These are phyloP conservation scores for Bigelowiella natans DNA, from an alignment of 78 protist species.

Conservation along the genomic window DNA sequence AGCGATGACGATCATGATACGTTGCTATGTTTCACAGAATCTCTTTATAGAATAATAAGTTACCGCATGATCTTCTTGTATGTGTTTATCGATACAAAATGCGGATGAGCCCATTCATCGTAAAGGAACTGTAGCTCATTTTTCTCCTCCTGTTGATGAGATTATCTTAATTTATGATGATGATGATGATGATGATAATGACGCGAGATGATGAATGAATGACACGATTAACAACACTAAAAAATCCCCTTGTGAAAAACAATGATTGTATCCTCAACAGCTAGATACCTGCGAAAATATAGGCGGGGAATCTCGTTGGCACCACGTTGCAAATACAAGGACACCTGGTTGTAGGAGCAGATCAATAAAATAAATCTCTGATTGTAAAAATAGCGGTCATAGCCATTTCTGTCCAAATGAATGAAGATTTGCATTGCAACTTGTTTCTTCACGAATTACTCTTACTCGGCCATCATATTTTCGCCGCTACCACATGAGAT, in stretches of 20 bases:
- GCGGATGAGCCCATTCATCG: conserved; percentile 45
- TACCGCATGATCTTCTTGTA: conserved; percentile 8
- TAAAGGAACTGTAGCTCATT: conserved; percentile 22
- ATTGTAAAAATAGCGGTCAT: too few species aligned
- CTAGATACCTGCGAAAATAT: not conserved
- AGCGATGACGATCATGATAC: not conserved
- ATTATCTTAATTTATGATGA: too few species aligned
- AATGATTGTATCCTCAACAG: too few species aligned
- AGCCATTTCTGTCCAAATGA: too few species aligned
- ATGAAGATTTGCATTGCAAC: too few species aligned
- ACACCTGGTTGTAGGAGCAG: too few species aligned
- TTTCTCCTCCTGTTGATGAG: not conserved
- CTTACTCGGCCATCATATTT: too few species aligned
- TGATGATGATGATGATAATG: not conserved
- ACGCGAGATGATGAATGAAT: too few species aligned
- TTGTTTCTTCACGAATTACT: too few species aligned
- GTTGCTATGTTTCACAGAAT: not conserved
- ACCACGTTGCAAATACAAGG: conserved; percentile 42
- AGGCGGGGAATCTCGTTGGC: conserved; percentile 30
- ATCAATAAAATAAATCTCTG: too few species aligned
- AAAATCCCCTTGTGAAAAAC: too few species aligned
- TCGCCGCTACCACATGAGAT: too few species aligned
- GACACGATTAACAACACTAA: not conserved
- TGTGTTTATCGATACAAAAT: conserved; percentile 35
- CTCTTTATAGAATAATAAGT: not conserved